Percentiles rank a stretch among this genome's conserved stretches.
phyloP scores from a whole-genome alignment of 2,329 filamentous ascomycete species.

The Cladophialophora carrionii region DNA sequence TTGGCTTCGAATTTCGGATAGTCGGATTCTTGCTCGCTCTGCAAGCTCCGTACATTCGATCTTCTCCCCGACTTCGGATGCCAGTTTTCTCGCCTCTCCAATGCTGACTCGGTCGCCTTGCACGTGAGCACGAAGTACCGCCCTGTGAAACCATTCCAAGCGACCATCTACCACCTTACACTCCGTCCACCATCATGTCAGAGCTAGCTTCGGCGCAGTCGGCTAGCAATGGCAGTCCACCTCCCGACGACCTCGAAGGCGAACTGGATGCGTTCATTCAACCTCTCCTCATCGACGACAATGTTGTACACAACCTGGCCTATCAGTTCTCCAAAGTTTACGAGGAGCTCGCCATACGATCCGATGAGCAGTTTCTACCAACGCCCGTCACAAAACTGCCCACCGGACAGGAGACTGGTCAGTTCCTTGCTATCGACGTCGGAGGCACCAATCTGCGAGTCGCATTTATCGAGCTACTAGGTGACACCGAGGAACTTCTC shows the following conservation, averaged over 20 bases:
- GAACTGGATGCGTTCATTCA: slow-evolving; percentile 48
- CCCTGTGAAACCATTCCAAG: slow-evolving; percentile 12
- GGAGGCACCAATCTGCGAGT: slow-evolving; percentile 61
- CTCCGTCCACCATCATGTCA: slow-evolving; percentile 28
- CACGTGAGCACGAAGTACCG: slow-evolving; percentile 25
- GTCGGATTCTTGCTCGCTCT: not conserved
- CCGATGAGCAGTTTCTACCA: slow-evolving; percentile 53
- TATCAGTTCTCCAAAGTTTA: slow-evolving; percentile 53
- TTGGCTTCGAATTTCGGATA: not conserved
- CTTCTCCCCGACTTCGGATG: not conserved
- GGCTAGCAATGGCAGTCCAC: slow-evolving; percentile 36
- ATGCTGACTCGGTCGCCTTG: slow-evolving; percentile 30
- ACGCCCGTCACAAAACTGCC: slow-evolving; percentile 53
- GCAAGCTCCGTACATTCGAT: not conserved
- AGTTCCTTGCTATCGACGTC: slow-evolving; percentile 61
- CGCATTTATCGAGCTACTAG: slow-evolving; percentile 59
- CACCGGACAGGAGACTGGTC: slow-evolving; percentile 58
- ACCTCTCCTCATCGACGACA: slow-evolving; percentile 49
- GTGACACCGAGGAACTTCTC: slow-evolving; percentile 46
- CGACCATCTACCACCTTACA: slow-evolving; percentile 2
- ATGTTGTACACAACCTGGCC: slow-evolving; percentile 50
- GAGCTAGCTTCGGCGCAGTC: slow-evolving; percentile 35
- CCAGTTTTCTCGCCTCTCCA: slow-evolving; percentile 12
- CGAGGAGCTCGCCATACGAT: slow-evolving; percentile 49
- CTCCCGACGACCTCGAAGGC: slow-evolving; percentile 41